These are phyloP conservation scores for Xylaria nigripes DNA, from an alignment of 495 filamentous ascomycete species.

Conservation along the genomic window DNA sequence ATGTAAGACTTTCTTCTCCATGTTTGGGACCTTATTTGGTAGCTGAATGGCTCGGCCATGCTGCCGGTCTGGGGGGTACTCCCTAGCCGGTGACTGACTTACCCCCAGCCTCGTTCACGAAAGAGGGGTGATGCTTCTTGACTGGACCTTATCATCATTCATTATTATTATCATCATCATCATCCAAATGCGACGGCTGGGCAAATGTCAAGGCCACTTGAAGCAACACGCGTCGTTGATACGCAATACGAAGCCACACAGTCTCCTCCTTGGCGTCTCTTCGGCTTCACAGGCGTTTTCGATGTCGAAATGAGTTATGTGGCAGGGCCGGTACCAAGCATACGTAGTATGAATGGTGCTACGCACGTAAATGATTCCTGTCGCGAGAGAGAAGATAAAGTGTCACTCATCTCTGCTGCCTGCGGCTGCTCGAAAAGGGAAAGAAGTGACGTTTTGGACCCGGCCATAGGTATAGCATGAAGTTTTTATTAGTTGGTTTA, in stretches of 20 bases:
- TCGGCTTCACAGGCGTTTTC: no score
- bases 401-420: conserved; percentile 1
- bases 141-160: background rate
- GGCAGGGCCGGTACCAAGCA: background rate
- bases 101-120: background rate
- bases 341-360: background rate
- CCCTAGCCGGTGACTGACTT: background rate
- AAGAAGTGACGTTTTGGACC: background rate
- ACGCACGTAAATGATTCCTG: background rate
- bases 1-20: background rate
- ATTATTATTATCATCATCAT: no score
- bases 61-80: background rate
- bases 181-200: no score
- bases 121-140: no score
- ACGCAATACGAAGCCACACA: no score
- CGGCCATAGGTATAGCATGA: background rate
- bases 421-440: conserved; percentile 2
- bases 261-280: no score
- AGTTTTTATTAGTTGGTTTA: background rate
- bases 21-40: background rate
- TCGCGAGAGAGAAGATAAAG: background rate
- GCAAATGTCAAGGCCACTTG: no score
- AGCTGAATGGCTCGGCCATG: conserved; percentile 1
- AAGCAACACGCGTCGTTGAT: no score
- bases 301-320: background rate